Conservation (phyloP, 2,329 filamentous ascomycete genomes). For the Arthrinium phaeospermum region DNA sequence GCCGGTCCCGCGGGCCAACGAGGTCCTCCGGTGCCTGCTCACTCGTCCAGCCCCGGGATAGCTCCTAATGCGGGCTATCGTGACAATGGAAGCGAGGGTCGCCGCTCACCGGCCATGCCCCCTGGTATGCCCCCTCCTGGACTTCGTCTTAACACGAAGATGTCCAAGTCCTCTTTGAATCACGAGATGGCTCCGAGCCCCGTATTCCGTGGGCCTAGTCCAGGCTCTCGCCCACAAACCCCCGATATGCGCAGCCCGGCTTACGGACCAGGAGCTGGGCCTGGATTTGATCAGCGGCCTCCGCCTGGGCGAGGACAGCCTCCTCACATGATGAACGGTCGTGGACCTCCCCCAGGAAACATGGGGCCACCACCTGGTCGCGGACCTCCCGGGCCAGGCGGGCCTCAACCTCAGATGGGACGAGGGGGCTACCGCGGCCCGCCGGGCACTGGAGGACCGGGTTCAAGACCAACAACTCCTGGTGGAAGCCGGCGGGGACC, state of each 20-base stretch:
- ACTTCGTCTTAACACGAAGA: conserved; percentile 46
- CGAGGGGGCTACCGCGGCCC: conserved; percentile 32
- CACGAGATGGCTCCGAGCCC: conserved; percentile 38
- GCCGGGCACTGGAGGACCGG: conserved; percentile 32
- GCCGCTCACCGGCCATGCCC: conserved; percentile 45
- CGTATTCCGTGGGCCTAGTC: conserved; percentile 40
- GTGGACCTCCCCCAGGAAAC: conserved; percentile 30
- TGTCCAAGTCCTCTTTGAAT: conserved; percentile 53
- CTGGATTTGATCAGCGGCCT: conserved; percentile 33
- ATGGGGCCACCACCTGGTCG: conserved; percentile 35
- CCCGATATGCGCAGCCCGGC: conserved; percentile 32
- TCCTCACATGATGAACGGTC: conserved; percentile 20
- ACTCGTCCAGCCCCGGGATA: conserved; percentile 55
- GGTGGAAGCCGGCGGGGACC: conserved; percentile 26
- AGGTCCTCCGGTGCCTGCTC: conserved; percentile 55
- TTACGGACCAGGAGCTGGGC: conserved; percentile 37
- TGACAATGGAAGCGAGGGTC: conserved; percentile 55
- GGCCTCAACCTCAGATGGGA: conserved; percentile 36
- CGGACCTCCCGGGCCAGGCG: conserved; percentile 31
- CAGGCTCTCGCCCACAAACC: conserved; percentile 33
- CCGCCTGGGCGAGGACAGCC: conserved; percentile 31
- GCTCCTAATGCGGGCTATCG: conserved; percentile 61
- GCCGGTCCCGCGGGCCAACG: conserved; percentile 41
- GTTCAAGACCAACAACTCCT: conserved; percentile 30
- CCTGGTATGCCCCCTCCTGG: conserved; percentile 48